Evolutionary conservation across 208 protist species (phyloP).

Genomic region (Acanthamoeba quina): DNA sequence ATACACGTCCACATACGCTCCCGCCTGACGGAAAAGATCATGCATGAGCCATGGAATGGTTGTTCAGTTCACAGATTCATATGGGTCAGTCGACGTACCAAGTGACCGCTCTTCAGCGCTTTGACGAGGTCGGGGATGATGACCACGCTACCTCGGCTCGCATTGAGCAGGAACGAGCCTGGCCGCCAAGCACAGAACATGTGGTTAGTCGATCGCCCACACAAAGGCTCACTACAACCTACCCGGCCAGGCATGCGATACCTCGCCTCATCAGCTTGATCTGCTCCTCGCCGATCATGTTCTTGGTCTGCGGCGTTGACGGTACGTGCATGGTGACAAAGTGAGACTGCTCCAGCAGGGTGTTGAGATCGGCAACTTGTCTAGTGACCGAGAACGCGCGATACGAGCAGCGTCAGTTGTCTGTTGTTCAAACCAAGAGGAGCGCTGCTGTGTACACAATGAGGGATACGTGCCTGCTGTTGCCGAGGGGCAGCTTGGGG

Average conservation of each 20-base stretch:
- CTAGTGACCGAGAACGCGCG: not conserved
- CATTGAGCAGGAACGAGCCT: constrained; percentile 93
- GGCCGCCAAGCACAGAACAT: not conserved
- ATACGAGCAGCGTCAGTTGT: not conserved
- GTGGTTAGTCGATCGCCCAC: not conserved
- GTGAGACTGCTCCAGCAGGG: constrained; percentile 90
- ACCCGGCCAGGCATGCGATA: not conserved
- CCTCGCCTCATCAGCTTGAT: constrained; percentile 91
- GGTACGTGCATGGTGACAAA: constrained; percentile 96
- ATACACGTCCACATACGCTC: constrained; percentile 95
- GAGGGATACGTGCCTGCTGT: constrained; percentile 81
- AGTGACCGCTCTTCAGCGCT: constrained; percentile 90
- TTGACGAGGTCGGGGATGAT: constrained; percentile 91
- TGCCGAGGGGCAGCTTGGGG: constrained; percentile 94
- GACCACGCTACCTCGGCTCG: constrained; percentile 91
- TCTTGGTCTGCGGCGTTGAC: constrained; percentile 88
- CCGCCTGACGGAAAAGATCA: constrained; percentile 71
- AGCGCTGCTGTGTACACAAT: not conserved
- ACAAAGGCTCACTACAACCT: not conserved
- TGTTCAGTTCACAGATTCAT: not conserved
- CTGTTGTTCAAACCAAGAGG: not conserved
- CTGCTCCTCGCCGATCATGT: constrained; percentile 91
- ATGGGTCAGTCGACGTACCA: constrained; percentile 74
- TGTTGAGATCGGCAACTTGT: constrained; percentile 87
- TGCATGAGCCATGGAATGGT: not conserved